phyloP scores from a whole-genome alignment of 78 protist species.

The Tieghemostelium lacteum region DNA sequence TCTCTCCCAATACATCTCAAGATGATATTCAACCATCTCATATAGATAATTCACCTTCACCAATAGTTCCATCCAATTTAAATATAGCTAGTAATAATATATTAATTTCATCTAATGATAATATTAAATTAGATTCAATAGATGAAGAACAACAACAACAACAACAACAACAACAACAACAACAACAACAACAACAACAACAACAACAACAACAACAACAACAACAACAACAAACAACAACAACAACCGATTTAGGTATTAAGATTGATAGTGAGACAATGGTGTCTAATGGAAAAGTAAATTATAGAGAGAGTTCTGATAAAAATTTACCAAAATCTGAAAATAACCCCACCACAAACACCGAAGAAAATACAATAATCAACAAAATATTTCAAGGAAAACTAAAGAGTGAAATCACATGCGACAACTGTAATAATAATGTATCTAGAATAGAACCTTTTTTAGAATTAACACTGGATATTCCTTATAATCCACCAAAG shows the following conservation, averaged over 20 bases:
- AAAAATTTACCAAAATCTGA: not conserved
- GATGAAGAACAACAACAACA: constrained; percentile 9
- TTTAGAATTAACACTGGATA: constrained; percentile 60
- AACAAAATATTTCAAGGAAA: constrained; percentile 67
- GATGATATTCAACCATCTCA: no score
- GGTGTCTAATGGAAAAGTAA: not conserved
- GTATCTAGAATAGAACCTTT: constrained; percentile 48
- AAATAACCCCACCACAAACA: not conserved
- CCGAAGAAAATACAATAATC: constrained; percentile 5
- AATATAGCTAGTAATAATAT: no score
- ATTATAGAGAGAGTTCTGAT: not conserved
- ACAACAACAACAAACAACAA: not conserved
- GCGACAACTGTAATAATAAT: constrained; percentile 46
- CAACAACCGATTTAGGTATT: not conserved
- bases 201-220: not conserved
- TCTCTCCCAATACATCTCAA: not conserved
- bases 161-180: not conserved
- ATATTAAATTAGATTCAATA: not conserved
- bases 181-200: not conserved
- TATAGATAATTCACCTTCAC: not conserved
- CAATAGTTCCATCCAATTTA: not conserved
- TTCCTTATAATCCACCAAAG: constrained; percentile 20
- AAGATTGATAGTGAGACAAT: constrained; percentile 2
- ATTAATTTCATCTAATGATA: no score
- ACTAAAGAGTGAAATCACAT: constrained; percentile 40